Evolutionary conservation across 257 asterid species (phyloP).

Genomic region (Fraxinus cuspidata): DNA sequence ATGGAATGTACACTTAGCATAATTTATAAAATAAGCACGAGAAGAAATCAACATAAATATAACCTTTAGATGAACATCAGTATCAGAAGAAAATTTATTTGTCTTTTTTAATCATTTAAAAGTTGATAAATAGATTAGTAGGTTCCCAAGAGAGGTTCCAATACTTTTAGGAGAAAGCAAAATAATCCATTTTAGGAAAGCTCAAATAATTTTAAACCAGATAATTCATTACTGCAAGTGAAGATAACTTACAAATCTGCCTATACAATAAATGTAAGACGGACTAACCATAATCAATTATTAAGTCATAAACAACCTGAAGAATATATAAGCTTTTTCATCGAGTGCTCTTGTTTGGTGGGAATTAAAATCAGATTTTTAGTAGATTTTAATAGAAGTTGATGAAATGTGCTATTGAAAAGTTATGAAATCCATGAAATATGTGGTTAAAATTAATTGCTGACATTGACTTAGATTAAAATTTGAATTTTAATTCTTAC

Average conservation of each 20-base stretch:
- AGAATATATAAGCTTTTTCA: not conserved
- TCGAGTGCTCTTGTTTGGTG: too few species aligned
- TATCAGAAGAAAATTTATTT: slow-evolving; percentile 43
- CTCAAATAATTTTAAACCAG: slow-evolving; percentile 1
- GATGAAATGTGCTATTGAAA: too few species aligned
- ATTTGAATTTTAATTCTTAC: too few species aligned
- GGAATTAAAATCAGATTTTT: too few species aligned
- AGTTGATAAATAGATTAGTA: slow-evolving; percentile 18
- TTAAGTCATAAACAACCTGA: not conserved
- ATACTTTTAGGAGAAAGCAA: slow-evolving; percentile 1
- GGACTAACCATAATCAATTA: not conserved
- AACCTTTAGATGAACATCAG: slow-evolving; percentile 84
- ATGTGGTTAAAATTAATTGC: too few species aligned
- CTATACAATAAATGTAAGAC: not conserved
- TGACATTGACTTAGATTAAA: too few species aligned
- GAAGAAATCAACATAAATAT: slow-evolving; percentile 22
- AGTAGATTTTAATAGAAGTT: too few species aligned
- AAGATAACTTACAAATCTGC: slow-evolving; percentile 5
- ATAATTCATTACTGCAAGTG: slow-evolving; percentile 21
- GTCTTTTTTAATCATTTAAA: slow-evolving; percentile 20
- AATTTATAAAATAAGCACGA: slow-evolving; percentile 3
- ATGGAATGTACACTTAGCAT: too few species aligned
- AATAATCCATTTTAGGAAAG: slow-evolving; percentile 6
- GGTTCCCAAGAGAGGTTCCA: slow-evolving; percentile 1
- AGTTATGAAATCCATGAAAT: too few species aligned